Conservation (phyloP, 345 rosid species). For the Limnanthes douglasii region DNA sequence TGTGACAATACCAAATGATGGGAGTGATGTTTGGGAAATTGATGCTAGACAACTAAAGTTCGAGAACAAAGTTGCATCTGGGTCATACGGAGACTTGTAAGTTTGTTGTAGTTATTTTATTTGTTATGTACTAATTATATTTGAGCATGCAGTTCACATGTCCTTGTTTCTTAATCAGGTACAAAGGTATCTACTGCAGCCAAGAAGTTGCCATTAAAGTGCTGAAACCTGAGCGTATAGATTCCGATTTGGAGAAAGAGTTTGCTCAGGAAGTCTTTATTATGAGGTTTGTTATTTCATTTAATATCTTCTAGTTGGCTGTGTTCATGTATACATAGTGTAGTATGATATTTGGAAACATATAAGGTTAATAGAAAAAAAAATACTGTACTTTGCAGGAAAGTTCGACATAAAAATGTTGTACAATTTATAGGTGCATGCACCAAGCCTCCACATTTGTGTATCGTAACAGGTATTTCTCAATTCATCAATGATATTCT, state of each 20-base stretch:
- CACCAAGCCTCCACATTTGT: constrained; percentile 83
- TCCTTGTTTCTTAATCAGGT: constrained; percentile 28
- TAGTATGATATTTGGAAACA: no score
- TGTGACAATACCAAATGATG: constrained; percentile 79
- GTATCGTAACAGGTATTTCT: constrained; percentile 74
- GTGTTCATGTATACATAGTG: no score
- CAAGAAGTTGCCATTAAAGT: constrained; percentile 98
- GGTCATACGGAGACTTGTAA: constrained; percentile 95
- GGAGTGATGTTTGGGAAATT: constrained; percentile 97
- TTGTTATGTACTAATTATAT: constrained; percentile 1
- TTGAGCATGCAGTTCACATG: constrained; percentile 1
- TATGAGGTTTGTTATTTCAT: constrained; percentile 71
- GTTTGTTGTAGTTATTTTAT: constrained; percentile 16
- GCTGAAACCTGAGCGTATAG: constrained; percentile 82
- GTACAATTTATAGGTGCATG: constrained; percentile 98
- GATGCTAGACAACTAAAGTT: constrained; percentile 53
- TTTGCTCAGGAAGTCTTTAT: constrained; percentile 95
- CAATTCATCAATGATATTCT: constrained; percentile 2
- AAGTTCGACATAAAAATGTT: constrained; percentile 91
- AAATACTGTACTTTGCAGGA: constrained; percentile 30
- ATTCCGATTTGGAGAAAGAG: constrained; percentile 76
- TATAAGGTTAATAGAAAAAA: no score
- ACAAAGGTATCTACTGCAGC: constrained; percentile 82
- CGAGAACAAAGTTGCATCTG: constrained; percentile 83
- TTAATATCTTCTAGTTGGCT: neutral